Conservation (phyloP, 208 protist species). For the Trypanosoma platydactyli region DNA sequence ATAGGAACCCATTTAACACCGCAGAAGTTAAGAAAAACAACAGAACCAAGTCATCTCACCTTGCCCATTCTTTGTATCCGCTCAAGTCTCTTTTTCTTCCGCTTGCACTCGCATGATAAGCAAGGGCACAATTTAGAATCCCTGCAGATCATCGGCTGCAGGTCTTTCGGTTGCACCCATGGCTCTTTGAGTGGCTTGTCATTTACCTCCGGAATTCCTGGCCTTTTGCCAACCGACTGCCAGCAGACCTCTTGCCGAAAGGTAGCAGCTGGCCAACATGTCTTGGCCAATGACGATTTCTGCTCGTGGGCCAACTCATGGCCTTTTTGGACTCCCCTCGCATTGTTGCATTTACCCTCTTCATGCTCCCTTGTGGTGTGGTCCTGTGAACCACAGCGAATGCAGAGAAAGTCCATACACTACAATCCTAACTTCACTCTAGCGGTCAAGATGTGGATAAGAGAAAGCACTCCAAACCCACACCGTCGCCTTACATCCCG, state of each 20-base stretch:
- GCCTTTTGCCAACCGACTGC: background rate
- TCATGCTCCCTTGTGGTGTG: slow-evolving; percentile 22
- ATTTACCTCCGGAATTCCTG: slow-evolving; percentile 25
- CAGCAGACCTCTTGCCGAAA: slow-evolving; percentile 15
- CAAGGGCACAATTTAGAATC: background rate
- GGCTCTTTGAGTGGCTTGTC: slow-evolving; percentile 17
- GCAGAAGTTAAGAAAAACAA: background rate
- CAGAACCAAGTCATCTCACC: background rate
- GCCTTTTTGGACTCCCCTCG: background rate
- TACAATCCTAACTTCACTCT: background rate
- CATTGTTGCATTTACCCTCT: background rate
- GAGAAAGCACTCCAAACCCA: background rate
- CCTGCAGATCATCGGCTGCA: slow-evolving; percentile 7
- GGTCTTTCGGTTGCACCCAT: background rate
- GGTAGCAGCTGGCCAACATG: background rate
- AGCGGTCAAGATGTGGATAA: slow-evolving; percentile 2
- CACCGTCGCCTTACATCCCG: background rate
- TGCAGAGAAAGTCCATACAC: slow-evolving; percentile 11
- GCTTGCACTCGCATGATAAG: slow-evolving; percentile 2
- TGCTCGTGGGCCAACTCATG: background rate
- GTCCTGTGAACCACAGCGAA: slow-evolving; percentile 18
- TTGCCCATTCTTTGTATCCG: background rate
- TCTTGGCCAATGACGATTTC: background rate
- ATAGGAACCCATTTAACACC: background rate
- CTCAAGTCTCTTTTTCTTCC: slow-evolving; percentile 1